Conservation (phyloP, 1,284 basidiomycete species). For the Mycosarcoma maydis region DNA sequence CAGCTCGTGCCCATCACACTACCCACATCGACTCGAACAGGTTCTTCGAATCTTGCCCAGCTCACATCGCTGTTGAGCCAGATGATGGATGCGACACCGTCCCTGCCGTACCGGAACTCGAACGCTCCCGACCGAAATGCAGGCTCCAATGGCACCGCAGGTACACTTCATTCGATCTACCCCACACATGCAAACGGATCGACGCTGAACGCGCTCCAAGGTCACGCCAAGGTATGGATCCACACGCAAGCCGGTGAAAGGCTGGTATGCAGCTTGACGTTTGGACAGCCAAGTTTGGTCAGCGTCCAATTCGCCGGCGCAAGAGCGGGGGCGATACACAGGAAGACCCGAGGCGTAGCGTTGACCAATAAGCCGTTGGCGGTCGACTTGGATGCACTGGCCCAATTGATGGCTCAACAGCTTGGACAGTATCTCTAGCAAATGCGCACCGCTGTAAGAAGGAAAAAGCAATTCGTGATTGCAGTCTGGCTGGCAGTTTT, state of each 20-base stretch:
- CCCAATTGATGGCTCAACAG: constrained; percentile 4
- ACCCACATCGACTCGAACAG: too few relatives aligned
- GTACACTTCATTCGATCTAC: not conserved
- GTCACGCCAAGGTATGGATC: constrained; percentile 12
- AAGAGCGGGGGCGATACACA: not conserved
- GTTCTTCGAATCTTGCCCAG: not conserved
- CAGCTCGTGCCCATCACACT: constrained; percentile 12
- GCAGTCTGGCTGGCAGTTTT: too few relatives aligned
- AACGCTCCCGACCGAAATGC: not conserved
- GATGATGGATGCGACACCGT: constrained; percentile 6
- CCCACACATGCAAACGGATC: not conserved
- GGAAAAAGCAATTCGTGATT: too few relatives aligned
- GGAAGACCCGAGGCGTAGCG: not conserved
- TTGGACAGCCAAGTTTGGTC: constrained; percentile 26
- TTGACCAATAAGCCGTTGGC: constrained; percentile 20
- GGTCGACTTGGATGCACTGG: constrained; percentile 21
- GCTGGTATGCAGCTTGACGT: constrained; percentile 13
- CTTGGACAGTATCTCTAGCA: not conserved
- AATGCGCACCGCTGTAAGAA: not conserved
- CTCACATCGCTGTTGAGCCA: not conserved
- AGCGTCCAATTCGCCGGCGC: constrained; percentile 19
- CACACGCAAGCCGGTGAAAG: not conserved
- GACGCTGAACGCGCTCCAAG: not conserved
- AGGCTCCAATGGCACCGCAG: too few relatives aligned
- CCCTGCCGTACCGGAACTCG: not conserved